Percentiles rank a stretch among this genome's conserved stretches.
Conservation (phyloP, 2,329 filamentous ascomycete genomes). For the Nannizzia gypsea region DNA sequence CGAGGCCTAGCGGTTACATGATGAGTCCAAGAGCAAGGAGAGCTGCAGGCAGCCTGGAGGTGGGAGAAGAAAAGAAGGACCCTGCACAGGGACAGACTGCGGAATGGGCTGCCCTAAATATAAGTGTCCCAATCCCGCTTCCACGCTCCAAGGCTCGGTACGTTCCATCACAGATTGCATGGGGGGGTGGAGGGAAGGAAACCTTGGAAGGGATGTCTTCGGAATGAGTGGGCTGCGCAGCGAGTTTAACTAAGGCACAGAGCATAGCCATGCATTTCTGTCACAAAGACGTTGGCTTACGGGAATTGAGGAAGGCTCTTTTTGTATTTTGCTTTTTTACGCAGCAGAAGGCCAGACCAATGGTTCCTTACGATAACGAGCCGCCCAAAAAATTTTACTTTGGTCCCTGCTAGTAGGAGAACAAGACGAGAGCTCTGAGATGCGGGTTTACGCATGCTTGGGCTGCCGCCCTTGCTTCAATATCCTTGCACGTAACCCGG, state of each 20-base stretch:
- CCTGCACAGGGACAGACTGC: not conserved
- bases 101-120: not conserved
- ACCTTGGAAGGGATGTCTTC: not conserved
- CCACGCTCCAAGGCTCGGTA: not conserved
- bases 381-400: not conserved
- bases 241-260: not conserved
- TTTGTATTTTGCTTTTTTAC: too few relatives aligned
- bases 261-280: not conserved
- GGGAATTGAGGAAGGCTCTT: not conserved
- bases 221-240: not conserved
- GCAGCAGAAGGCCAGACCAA: not conserved
- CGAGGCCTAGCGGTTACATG: not conserved
- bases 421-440: not conserved
- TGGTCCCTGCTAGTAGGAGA: not conserved
- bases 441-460: not conserved
- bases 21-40: not conserved
- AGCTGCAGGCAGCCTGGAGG: not conserved
- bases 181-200: not conserved
- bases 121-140: not conserved
- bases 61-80: not conserved
- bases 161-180: not conserved
- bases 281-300: not conserved
- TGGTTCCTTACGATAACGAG: slow-evolving; percentile 4
- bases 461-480: not conserved
- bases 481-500: not conserved